These are phyloP conservation scores for Leccinum sublutescens DNA, from an alignment of 768 basidiomycete genomes.

Conservation along the genomic window DNA sequence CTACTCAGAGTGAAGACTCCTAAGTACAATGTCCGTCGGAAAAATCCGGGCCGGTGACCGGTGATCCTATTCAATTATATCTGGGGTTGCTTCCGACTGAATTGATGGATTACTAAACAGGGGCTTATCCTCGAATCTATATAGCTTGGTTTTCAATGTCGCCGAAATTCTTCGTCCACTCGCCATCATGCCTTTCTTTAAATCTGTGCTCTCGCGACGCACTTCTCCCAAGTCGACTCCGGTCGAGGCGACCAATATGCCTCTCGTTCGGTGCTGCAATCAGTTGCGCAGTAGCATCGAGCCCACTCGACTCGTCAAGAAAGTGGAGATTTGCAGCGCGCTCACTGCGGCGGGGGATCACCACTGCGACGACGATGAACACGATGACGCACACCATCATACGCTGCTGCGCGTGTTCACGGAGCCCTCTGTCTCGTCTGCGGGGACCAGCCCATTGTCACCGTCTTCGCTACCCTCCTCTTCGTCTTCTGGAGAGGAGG, in stretches of 20 bases:
- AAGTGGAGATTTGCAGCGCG: conserved; percentile 13
- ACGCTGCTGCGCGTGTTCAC: conserved; percentile 9
- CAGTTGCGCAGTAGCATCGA: background rate
- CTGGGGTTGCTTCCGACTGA: too few species aligned
- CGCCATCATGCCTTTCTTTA: conserved; percentile 5
- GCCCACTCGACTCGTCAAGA: conserved; percentile 6
- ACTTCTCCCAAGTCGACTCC: conserved; percentile 4
- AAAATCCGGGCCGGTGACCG: background rate
- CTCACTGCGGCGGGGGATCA: background rate
- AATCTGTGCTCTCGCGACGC: background rate
- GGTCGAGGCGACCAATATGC: background rate
- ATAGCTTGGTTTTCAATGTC: background rate
- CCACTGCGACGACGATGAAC: background rate
- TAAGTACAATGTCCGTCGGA: too few species aligned
- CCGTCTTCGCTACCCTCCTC: background rate
- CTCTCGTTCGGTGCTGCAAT: conserved; percentile 4
- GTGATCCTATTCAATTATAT: background rate
- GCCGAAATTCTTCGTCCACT: background rate
- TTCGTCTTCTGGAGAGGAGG: background rate
- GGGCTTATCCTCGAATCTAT: background rate
- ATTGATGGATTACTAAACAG: background rate
- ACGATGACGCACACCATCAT: conserved; percentile 1
- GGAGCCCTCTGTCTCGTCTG: background rate
- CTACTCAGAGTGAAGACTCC: too few species aligned
- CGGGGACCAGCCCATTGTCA: background rate